Evolutionary conservation across 495 filamentous ascomycete genomes (phyloP).

Genomic region (Aspergillus asperescens): DNA sequence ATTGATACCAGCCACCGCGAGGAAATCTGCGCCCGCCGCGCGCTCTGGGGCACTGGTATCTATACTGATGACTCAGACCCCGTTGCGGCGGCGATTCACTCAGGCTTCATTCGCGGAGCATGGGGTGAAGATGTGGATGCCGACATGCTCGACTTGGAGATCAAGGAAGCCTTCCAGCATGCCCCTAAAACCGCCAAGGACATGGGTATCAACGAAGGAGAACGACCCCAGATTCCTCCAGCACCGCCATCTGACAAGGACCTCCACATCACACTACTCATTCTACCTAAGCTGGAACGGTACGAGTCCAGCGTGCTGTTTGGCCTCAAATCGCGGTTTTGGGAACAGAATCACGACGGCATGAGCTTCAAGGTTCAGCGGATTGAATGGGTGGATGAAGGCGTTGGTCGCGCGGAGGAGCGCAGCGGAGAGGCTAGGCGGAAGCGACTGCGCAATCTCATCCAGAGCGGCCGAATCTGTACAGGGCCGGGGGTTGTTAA

Average conservation of each 20-base stretch:
- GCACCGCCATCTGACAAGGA: conserved; percentile 56
- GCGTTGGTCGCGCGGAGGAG: conserved; percentile 58
- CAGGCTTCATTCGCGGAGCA: conserved; percentile 84
- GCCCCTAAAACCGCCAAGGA: conserved; percentile 28
- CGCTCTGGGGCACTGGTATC: conserved; percentile 86
- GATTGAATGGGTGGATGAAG: conserved; percentile 76
- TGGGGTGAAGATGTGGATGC: conserved; percentile 71
- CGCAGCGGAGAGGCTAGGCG: conserved; percentile 58
- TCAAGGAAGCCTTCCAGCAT: conserved; percentile 41
- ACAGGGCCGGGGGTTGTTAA: conserved; percentile 42
- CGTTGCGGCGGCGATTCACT: conserved; percentile 87
- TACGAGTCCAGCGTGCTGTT: conserved; percentile 70
- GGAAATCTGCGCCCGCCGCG: conserved; percentile 71
- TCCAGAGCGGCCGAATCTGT: conserved; percentile 45
- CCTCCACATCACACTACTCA: conserved; percentile 75
- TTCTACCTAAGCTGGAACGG: conserved; percentile 70
- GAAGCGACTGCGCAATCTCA: conserved; percentile 49
- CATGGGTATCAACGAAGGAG: conserved; percentile 17
- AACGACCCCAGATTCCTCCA: conserved; percentile 36
- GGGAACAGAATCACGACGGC: conserved; percentile 68
- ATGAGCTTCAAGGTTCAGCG: conserved; percentile 79
- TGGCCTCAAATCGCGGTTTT: conserved; percentile 74
- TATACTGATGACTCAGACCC: conserved; percentile 97
- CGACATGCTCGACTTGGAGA: conserved; percentile 62
- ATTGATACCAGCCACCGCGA: conserved; percentile 62